phyloP scores from a whole-genome alignment of 2,329 filamentous ascomycete genomes.

The Harringtonia lauricola region DNA sequence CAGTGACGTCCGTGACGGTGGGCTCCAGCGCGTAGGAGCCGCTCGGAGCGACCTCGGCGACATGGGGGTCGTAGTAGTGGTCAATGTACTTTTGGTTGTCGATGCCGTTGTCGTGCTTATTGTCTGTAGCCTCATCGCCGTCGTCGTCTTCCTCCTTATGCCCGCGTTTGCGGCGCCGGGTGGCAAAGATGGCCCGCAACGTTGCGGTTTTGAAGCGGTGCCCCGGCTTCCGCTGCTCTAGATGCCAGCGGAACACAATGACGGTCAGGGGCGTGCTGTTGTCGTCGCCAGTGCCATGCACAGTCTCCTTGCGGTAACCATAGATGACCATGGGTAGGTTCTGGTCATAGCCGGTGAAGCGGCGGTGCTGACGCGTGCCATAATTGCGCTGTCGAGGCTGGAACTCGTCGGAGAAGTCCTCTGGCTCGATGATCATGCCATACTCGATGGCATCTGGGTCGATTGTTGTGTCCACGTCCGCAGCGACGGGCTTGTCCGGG shows the following conservation, averaged over 20 bases:
- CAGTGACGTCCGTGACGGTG: not conserved
- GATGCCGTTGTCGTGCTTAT: not conserved
- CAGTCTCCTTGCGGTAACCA: not conserved
- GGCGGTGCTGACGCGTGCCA: not conserved
- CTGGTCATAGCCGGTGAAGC: slow-evolving; percentile 1
- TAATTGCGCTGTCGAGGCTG: not conserved
- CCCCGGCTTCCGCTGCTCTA: not conserved
- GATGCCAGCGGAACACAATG: not conserved
- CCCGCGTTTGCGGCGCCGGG: not conserved
- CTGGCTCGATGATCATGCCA: not conserved
- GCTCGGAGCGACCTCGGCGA: not conserved
- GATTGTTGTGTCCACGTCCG: too few relatives aligned
- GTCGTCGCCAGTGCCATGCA: not conserved
- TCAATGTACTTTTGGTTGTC: not conserved
- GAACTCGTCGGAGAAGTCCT: not conserved
- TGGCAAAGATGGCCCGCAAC: not conserved
- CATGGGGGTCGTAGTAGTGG: slow-evolving; percentile 1
- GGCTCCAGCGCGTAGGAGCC: not conserved
- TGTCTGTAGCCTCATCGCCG: not conserved
- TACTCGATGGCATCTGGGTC: not conserved
- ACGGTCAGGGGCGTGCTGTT: not conserved
- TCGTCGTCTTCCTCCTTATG: not conserved
- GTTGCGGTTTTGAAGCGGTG: not conserved
- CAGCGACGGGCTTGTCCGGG: too few relatives aligned
- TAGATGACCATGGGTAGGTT: not conserved